Evolutionary conservation across 768 basidiomycete species (phyloP).

Genomic region (Kwoniella dejecticola): DNA sequence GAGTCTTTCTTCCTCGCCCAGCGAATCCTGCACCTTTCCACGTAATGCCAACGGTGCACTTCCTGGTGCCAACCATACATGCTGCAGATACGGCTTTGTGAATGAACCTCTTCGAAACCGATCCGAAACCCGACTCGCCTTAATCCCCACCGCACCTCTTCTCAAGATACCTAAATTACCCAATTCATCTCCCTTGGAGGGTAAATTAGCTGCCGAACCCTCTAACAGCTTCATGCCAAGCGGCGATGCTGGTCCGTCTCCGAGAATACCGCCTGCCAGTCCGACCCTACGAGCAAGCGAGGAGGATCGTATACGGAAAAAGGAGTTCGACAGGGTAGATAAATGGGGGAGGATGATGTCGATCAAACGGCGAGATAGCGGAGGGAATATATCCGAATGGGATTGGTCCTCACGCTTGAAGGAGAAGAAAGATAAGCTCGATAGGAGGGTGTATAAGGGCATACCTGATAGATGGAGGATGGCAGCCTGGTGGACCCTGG

Average conservation of each 20-base stretch:
- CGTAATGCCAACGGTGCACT: no score
- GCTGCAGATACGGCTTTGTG: slow-evolving; percentile 86
- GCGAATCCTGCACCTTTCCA: background rate
- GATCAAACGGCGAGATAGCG: slow-evolving; percentile 68
- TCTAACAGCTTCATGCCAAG: slow-evolving; percentile 32
- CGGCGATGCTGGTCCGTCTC: slow-evolving; percentile 59
- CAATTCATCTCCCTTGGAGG: slow-evolving; percentile 33
- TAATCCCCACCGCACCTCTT: slow-evolving; percentile 65
- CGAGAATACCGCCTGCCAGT: slow-evolving; percentile 19
- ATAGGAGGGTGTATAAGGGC: slow-evolving; percentile 84
- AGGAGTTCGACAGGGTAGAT: slow-evolving; percentile 73
- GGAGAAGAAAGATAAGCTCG: slow-evolving; percentile 70
- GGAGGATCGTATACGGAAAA: slow-evolving; percentile 54
- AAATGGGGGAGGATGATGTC: slow-evolving; percentile 90
- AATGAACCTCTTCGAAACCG: slow-evolving; percentile 62
- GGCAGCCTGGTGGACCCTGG: slow-evolving; percentile 85
- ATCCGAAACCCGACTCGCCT: slow-evolving; percentile 76
- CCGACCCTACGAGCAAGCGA: slow-evolving; percentile 51
- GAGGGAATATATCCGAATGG: slow-evolving; percentile 79
- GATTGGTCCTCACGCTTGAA: slow-evolving; percentile 59
- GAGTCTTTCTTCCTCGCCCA: slow-evolving; percentile 51
- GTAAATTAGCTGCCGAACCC: slow-evolving; percentile 34
- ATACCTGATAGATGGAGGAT: slow-evolving; percentile 94
- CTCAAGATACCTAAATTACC: slow-evolving; percentile 62
- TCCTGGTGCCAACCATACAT: background rate